A percentile compares a stretch with the other conserved stretches of the same genome.
phyloP scores from a whole-genome alignment of 129 eudicot species.

The Centrapalus pauciflorus region DNA sequence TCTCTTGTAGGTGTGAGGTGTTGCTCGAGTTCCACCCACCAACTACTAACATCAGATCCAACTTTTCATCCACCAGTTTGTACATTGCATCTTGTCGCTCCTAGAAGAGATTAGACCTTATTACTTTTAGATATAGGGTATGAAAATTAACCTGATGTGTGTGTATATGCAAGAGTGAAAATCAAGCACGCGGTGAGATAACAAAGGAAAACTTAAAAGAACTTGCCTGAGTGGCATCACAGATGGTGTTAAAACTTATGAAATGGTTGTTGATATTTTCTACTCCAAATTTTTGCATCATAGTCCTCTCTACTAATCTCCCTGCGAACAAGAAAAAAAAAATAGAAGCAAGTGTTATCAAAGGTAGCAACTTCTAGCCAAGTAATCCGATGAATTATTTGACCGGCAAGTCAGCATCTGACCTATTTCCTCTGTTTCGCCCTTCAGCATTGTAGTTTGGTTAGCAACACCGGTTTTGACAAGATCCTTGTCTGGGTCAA shows the following conservation, averaged over 20 bases:
- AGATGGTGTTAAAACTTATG: slow-evolving; percentile 86
- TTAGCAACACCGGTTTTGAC: slow-evolving; percentile 83
- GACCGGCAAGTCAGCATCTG: not conserved
- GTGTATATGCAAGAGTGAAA: not conserved
- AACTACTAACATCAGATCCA: slow-evolving; percentile 85
- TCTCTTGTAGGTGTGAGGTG: slow-evolving; percentile 92
- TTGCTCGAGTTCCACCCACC: slow-evolving; percentile 98
- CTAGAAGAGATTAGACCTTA: slow-evolving; percentile 30
- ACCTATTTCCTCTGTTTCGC: slow-evolving; percentile 99
- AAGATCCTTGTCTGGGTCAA: slow-evolving; percentile 92
- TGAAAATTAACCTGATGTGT: not conserved
- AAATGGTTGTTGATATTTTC: slow-evolving; percentile 77
- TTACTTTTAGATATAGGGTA: not conserved
- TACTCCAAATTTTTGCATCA: slow-evolving; percentile 90
- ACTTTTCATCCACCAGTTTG: slow-evolving; percentile 69
- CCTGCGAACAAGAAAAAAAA: slow-evolving; percentile 35
- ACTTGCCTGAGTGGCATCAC: slow-evolving; percentile 93
- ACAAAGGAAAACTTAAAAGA: not conserved
- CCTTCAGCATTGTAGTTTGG: slow-evolving; percentile 97
- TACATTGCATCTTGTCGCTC: slow-evolving; percentile 99
- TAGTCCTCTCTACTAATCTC: slow-evolving; percentile 73
- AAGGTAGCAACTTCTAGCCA: not conserved
- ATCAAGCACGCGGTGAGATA: not conserved
- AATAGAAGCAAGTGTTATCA: not conserved
- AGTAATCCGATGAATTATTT: not conserved